phyloP scores from a whole-genome alignment of 2,329 filamentous ascomycete genomes.

The Juglanconis juglandina region DNA sequence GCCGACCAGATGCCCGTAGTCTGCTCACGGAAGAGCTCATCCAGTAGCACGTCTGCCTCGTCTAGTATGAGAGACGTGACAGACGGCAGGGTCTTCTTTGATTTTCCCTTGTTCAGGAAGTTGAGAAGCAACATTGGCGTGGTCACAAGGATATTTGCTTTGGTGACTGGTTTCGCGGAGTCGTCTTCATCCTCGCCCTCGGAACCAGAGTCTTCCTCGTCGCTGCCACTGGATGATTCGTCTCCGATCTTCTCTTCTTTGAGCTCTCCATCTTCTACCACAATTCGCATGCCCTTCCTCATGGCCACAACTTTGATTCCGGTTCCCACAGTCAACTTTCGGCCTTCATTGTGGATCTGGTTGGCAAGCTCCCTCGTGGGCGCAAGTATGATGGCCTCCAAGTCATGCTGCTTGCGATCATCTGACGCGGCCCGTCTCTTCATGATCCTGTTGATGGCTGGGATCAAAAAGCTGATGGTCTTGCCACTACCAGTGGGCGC shows the following conservation, averaged over 20 bases:
- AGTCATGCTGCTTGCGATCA: slow-evolving; percentile 44
- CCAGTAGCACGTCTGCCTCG: slow-evolving; percentile 91
- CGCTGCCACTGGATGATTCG: slow-evolving; percentile 25
- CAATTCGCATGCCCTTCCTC: slow-evolving; percentile 77
- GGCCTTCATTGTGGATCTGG: slow-evolving; percentile 81
- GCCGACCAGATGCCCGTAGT: slow-evolving; percentile 80
- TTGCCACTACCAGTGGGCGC: slow-evolving; percentile 97
- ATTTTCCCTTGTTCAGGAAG: slow-evolving; percentile 51
- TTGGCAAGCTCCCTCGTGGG: slow-evolving; percentile 75
- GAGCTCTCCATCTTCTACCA: slow-evolving; percentile 37
- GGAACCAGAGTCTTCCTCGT: slow-evolving; percentile 32
- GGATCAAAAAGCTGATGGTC: slow-evolving; percentile 88
- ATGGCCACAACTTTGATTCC: slow-evolving; percentile 77
- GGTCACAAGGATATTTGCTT: slow-evolving; percentile 75
- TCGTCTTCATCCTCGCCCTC: slow-evolving; percentile 30
- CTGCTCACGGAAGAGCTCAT: slow-evolving; percentile 85
- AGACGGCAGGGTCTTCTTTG: slow-evolving; percentile 55
- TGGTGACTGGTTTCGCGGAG: slow-evolving; percentile 51
- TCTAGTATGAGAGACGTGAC: slow-evolving; percentile 79
- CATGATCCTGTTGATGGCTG: slow-evolving; percentile 74
- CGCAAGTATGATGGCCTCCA: slow-evolving; percentile 69
- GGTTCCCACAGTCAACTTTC: slow-evolving; percentile 73
- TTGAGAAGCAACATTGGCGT: slow-evolving; percentile 78
- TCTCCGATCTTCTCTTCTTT: slow-evolving; percentile 40
- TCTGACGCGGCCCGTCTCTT: slow-evolving; percentile 44